Evolutionary conservation across 257 asterid species (phyloP), one percentile per base, ranked within the genome.

Genomic region (Catharanthus roseus): DNA sequence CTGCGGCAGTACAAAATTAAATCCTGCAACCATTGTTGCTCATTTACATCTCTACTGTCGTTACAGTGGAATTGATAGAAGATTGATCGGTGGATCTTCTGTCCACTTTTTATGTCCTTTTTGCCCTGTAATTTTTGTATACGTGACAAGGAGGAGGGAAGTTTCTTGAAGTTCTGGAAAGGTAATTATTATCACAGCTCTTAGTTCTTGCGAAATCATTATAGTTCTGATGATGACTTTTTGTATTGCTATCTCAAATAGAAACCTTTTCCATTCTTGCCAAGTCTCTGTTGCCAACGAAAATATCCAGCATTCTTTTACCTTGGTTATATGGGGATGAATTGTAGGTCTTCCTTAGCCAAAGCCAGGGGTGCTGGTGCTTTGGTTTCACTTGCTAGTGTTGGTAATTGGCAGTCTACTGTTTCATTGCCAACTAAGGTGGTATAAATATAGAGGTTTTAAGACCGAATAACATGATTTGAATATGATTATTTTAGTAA

Each of bases 141-240:
- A n/a, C 24, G 12, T 38, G 21, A 7, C 31, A 49, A 21, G 24
- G 31, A 10, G 38, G 62, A 26, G 73, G 4, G 38, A 49, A 26
- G 73, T 19, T 69, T 23, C 65, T 53, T 50, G 16, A 53, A 11
- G 45, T 67, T 62, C 63, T 29, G 23, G 70, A 33, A n/a, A 45
- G 10, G 26, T 8, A 38, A 8, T n/a, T 51, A 9, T 28, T 5
- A 19, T 39, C 18, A 7, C 33, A 28, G 56, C 10, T 34, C 13
- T n/a, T 41, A 16, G 9, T 65, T 8, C 55, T 18, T 34, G 47
- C 19, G 7, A 36, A 34, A 36, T 18, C 47, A 34, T 19, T 11
- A 19, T 26, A 2, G 11, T 1, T 56, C 21, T 28, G 11, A 26
- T 26, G 19, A 56, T 12, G 13, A n/a, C 26, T 38, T 18, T 3